Base-by-base conservation (phyloP, 805 yeast genomes). In the Pichia scutulata region DNA sequence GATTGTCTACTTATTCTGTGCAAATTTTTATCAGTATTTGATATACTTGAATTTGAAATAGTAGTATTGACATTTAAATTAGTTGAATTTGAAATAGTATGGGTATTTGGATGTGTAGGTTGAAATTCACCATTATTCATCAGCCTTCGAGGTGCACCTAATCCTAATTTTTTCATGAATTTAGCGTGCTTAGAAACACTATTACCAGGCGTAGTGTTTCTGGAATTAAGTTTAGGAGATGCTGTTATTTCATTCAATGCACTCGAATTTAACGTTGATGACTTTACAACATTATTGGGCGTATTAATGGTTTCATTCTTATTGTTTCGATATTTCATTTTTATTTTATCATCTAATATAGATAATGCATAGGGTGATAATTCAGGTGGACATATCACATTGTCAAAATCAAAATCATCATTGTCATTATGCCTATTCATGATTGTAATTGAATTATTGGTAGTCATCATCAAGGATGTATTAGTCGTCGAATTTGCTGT, bases 61-160 rank as follows among this genome's bases (percentile, higher is more conserved):
- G 16, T 10, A 19, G 16, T 10, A 19, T 19, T 19, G 24, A 4
- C 8, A 8, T 19, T 39, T 10, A 19, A 10, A 21, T 39, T 21
- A 4, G 16, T 19, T 8, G 42, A 5, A 39, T 21, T 39, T 39
- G 42, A 9, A 39, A 16, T 21, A 42, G 16, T 42, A 22, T 41
- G 19, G 23, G 21, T 13, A 21, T 42, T 26, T 41, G 16, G 28
- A 24, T 24, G 42, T 2, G 23, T 12, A 2, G 42, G 24, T 42
- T 49, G 50, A 39, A 44, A 51, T 41, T 51, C 46, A 14, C 56
- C 56, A 8, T 54, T 41, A 16, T 51, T 49, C 13, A 71, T 62
- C 2, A 75, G 69, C 45, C 82, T 60, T 55, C 75, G 70, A 1
- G 82, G 81, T 12, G 80, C 81, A 2, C 82, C 82, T 39, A 78